Conservation (phyloP, 2,329 filamentous ascomycete genomes). For the Harringtonia aguacate region DNA sequence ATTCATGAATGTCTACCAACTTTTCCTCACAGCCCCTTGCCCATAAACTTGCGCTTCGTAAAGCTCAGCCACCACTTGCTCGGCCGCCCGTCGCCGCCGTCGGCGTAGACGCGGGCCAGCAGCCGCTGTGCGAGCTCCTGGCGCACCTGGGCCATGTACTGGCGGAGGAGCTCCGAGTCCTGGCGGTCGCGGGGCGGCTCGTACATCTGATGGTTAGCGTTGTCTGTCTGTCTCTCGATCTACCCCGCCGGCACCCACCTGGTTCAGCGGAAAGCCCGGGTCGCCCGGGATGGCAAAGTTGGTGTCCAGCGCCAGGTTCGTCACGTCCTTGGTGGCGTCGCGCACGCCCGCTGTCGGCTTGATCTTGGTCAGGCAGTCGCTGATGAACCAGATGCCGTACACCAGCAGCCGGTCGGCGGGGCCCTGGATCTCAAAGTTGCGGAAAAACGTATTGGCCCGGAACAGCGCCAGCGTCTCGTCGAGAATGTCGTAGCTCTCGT, state of each 20-base stretch:
- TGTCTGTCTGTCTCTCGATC: too few relatives aligned
- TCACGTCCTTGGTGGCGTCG: conserved; percentile 61
- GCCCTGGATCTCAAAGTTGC: conserved; percentile 98
- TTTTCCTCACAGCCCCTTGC: conserved; percentile 61
- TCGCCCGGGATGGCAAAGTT: conserved; percentile 95
- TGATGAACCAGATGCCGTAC: conserved; percentile 92
- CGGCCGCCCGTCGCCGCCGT: conserved; percentile 57
- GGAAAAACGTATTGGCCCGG: conserved; percentile 97
- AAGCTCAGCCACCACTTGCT: conserved; percentile 98
- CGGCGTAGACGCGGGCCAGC: conserved; percentile 77
- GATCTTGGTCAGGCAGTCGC: conserved; percentile 82
- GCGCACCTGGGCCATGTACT: conserved; percentile 85
- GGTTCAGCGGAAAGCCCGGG: conserved; percentile 85
- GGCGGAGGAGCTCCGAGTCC: conserved; percentile 77
- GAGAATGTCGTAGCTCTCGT: conserved; percentile 89
- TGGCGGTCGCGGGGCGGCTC: conserved; percentile 79
- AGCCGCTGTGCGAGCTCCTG: conserved; percentile 81
- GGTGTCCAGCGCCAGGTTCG: conserved; percentile 80
- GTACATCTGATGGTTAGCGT: conserved; percentile 58
- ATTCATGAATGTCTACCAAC: neutral
- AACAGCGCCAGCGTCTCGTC: conserved; percentile 91
- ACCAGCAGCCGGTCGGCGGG: conserved; percentile 88
- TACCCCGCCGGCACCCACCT: too few relatives aligned
- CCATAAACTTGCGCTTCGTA: conserved; percentile 99
- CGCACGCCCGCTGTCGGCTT: conserved; percentile 57